phyloP scores from a whole-genome alignment of 768 basidiomycete genomes.

The Russula virescens region DNA sequence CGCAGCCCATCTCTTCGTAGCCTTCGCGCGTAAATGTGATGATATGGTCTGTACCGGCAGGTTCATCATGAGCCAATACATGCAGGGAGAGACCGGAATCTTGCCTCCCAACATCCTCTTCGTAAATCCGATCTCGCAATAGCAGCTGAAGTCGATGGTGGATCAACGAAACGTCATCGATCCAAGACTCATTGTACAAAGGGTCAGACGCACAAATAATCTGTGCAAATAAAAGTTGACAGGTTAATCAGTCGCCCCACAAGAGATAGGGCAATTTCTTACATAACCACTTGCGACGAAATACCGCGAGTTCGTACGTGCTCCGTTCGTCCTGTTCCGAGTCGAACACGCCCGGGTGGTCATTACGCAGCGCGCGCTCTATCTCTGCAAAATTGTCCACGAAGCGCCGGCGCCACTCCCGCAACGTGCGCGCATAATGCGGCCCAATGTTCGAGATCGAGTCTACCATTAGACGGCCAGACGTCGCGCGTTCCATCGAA shows the following conservation, averaged over 20 bases:
- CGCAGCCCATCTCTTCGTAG: slow-evolving; percentile 51
- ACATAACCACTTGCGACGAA: slow-evolving; percentile 72
- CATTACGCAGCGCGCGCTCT: slow-evolving; percentile 42
- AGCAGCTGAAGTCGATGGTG: not conserved
- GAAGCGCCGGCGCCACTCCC: slow-evolving; percentile 70
- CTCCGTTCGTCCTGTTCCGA: slow-evolving; percentile 31
- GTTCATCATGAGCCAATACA: not conserved
- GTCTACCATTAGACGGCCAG: slow-evolving; percentile 16
- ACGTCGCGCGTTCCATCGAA: slow-evolving; percentile 11
- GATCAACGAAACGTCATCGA: too few relatives aligned
- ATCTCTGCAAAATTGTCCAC: slow-evolving; percentile 48
- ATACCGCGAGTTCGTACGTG: slow-evolving; percentile 58
- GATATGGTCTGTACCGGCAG: slow-evolving; percentile 46
- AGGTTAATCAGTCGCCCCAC: too few relatives aligned
- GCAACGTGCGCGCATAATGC: slow-evolving; percentile 73
- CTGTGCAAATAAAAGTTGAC: not conserved
- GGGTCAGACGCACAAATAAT: slow-evolving; percentile 1
- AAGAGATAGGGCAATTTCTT: slow-evolving; percentile 2
- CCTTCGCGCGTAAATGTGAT: slow-evolving; percentile 62
- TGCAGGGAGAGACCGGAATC: not conserved
- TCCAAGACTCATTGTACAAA: too few relatives aligned
- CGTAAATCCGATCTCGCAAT: slow-evolving; percentile 10
- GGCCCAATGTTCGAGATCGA: slow-evolving; percentile 31
- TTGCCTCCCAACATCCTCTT: slow-evolving; percentile 1
- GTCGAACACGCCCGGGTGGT: slow-evolving; percentile 54